Evolutionary conservation across 1,284 basidiomycete species (phyloP).

Genomic region (Cryptococcus sp.): DNA sequence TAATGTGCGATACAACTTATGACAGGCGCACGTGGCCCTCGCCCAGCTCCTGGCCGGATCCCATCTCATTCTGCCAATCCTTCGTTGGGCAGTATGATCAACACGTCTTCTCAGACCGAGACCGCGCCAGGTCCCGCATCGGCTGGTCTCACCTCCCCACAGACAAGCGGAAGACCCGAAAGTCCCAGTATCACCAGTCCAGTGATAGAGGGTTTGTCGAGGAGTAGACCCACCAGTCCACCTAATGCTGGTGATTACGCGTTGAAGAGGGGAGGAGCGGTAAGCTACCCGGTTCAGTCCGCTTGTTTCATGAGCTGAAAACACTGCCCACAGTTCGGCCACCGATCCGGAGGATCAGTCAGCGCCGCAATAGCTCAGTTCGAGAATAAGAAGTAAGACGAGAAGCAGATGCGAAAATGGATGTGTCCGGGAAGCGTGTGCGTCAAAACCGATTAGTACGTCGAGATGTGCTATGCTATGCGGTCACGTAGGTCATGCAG

Average conservation of each 20-base stretch:
- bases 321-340: conserved; percentile 15
- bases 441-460: neutral
- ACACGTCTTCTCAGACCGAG: neutral
- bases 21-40: conserved; percentile 40
- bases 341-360: conserved; percentile 27
- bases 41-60: conserved; percentile 32
- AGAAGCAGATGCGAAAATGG: neutral
- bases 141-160: conserved; percentile 1
- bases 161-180: neutral
- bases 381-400: conserved; percentile 21
- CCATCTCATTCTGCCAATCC: conserved; percentile 19
- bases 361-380: conserved; percentile 36
- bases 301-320: neutral
- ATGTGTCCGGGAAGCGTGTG: neutral
- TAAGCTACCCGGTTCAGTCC: conserved; percentile 6
- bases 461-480: neutral
- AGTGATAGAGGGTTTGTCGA: conserved; percentile 7
- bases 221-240: conserved; percentile 11
- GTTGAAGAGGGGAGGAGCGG: conserved; percentile 14
- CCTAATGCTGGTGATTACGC: conserved; percentile 14
- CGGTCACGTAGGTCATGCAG: neutral
- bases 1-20: neutral
- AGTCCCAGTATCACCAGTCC: neutral
- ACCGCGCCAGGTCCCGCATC: neutral
- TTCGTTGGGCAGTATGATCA: conserved; percentile 7